phyloP scores from a whole-genome alignment of 2,329 filamentous ascomycete genomes.

The Didymella sp. region DNA sequence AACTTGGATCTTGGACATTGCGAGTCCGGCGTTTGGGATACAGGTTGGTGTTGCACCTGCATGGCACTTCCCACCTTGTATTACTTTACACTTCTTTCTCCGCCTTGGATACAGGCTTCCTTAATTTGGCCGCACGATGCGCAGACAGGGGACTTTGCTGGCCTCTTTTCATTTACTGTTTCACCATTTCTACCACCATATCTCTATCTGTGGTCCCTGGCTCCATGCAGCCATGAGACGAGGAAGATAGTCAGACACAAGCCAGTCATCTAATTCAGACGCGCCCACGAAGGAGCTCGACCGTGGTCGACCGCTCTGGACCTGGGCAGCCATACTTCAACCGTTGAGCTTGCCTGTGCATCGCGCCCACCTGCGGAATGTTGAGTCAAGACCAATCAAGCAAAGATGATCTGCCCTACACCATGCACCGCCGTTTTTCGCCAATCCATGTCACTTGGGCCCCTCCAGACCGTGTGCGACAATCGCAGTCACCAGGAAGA shows the following conservation, averaged over 20 bases:
- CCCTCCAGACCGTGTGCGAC: conserved; percentile 22
- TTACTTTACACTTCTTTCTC: conserved; percentile 34
- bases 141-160: conserved; percentile 19
- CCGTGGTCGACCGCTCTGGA: conserved; percentile 26
- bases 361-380: conserved; percentile 25
- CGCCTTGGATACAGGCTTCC: conserved; percentile 29
- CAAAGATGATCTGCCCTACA: conserved; percentile 44
- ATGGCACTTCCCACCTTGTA: conserved; percentile 44
- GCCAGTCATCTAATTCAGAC: conserved; percentile 46
- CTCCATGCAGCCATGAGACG: conserved; percentile 33
- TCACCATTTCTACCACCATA: conserved; percentile 23
- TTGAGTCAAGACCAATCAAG: conserved; percentile 39
- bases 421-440: conserved; percentile 48
- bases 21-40: conserved; percentile 50
- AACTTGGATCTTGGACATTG: conserved; percentile 35
- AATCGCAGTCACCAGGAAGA: conserved; percentile 18
- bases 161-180: conserved; percentile 22
- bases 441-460: conserved; percentile 31
- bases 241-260: conserved; percentile 41
- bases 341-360: conserved; percentile 30
- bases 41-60: conserved; percentile 48
- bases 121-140: conserved; percentile 31
- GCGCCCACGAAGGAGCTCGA: conserved; percentile 32
- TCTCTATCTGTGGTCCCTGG: conserved; percentile 28
- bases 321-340: conserved; percentile 30